phyloP scores from a whole-genome alignment of 2,329 filamentous ascomycete genomes.

The Coleophoma cylindrospora region DNA sequence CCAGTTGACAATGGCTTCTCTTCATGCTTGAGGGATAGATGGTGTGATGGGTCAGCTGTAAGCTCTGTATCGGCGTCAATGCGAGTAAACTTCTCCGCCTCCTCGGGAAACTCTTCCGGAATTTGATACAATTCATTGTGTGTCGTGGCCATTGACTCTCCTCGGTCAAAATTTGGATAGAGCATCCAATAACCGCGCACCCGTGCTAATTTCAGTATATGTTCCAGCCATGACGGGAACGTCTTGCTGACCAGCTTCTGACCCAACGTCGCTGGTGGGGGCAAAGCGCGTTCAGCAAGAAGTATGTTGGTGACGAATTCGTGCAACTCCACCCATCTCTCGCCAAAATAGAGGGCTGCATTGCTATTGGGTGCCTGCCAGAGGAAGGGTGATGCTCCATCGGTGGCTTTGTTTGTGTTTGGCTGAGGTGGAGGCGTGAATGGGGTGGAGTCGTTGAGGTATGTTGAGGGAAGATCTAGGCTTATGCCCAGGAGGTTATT shows the following conservation, averaged over 20 bases:
- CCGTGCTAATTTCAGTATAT: conserved; percentile 70
- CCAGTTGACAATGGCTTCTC: conserved; percentile 36
- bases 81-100: conserved; percentile 9
- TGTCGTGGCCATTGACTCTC: conserved; percentile 56
- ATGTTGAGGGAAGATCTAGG: conserved; percentile 64
- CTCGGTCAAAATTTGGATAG: conserved; percentile 61
- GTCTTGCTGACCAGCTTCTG: conserved; percentile 60
- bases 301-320: conserved; percentile 57
- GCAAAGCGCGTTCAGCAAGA: conserved; percentile 24
- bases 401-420: conserved; percentile 1
- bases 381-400: conserved; percentile 47
- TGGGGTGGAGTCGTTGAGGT: conserved; percentile 53
- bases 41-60: conserved; percentile 20
- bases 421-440: conserved; percentile 47
- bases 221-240: conserved; percentile 74
- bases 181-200: conserved; percentile 73
- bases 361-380: conserved; percentile 84
- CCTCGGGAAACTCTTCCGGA: conserved; percentile 61
- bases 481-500: conserved; percentile 70
- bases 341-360: conserved; percentile 75
- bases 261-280: conserved; percentile 34
- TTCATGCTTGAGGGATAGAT: conserved; percentile 18
- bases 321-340: conserved; percentile 84
- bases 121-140: conserved; percentile 70
- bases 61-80: conserved; percentile 11